Base-by-base conservation (phyloP, 805 yeast species). In the Wickerhamiella shivajii region DNA sequence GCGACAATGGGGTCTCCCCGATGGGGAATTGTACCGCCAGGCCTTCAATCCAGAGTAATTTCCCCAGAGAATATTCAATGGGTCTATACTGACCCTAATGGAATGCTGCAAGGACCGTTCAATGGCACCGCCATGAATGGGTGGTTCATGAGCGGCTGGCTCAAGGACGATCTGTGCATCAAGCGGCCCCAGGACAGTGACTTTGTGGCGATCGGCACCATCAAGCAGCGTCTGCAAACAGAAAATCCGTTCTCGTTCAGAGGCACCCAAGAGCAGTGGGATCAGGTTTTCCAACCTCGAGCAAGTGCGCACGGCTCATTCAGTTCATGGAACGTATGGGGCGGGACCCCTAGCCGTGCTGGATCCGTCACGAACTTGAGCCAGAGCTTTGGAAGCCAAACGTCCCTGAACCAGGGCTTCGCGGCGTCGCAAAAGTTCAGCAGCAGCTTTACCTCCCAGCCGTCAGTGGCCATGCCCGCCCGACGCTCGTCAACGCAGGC, bases 31-130 rank as follows among this genome's bases (percentile, higher is more conserved):
- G 22, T 25, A 18, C 36, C 38, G 11, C 36, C 41, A 7, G 41
- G 38, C 3, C 26, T 31, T 12, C 23, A 18, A 26, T 25, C 22
- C 11, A 11, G 27, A 6, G 10, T n/a, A 6, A 26, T 64, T 10
- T 46, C 57, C 2, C 64, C 71, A 2, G 59, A 52, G 18, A 52
- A 60, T 33, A 61, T 74, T 43, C 57, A 63, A 31, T 81, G 94
- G 94, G 57, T 57, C 38, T 81, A 81, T 51, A 56, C 74, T 35
- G 94, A 81, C 51, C 72, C 80, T 0, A 52, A 63, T 25, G 80
- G 78, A 4, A 63, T 56, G 32, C 73, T 71, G 40, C 93, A 80
- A 50, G 94, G 94, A 15, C 93, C 94, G 3, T 81, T 81, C 54
- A 61, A 62, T 29, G 83, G 85, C 2, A 51, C 55, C 17, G 56